phyloP scores from a whole-genome alignment of 345 rosid species.

The Eucalyptus marginata region DNA sequence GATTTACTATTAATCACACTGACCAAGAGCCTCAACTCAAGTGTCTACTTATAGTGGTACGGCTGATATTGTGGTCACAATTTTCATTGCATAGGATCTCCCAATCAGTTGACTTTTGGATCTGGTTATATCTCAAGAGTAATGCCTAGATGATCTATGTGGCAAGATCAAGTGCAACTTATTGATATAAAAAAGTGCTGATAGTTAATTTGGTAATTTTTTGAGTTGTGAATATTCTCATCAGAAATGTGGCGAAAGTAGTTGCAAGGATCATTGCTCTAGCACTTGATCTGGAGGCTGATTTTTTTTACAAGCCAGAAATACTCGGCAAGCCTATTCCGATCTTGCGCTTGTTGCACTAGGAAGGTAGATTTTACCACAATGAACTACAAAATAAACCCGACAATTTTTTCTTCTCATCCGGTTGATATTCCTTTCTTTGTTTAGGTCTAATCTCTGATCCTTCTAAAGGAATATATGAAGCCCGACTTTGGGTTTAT shows the following conservation, averaged over 20 bases:
- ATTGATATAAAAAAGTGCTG: background rate
- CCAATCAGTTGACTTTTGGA: background rate
- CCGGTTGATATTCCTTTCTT: no score
- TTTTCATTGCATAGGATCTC: background rate
- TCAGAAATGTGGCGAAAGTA: conserved; percentile 44
- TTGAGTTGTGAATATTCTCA: background rate
- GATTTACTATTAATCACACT: background rate
- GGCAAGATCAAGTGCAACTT: background rate
- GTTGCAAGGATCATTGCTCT: conserved; percentile 62
- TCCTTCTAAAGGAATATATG: no score
- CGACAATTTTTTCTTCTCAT: no score
- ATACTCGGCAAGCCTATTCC: conserved; percentile 26
- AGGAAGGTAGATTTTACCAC: no score
- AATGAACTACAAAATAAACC: no score
- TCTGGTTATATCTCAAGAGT: background rate
- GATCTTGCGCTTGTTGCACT: no score
- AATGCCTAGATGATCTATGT: background rate
- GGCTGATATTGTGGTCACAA: background rate
- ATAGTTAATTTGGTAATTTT: background rate
- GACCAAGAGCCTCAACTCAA: background rate
- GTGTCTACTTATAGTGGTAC: background rate
- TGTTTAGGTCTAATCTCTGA: no score
- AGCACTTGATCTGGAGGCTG: conserved; percentile 53
- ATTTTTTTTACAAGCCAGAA: conserved; percentile 61
- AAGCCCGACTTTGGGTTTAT: no score